Percentiles rank a stretch among this genome's conserved stretches.
These are phyloP conservation scores for Gracilaria gracilis DNA, from an alignment of 23 red algal genomes.

Conservation along the genomic window DNA sequence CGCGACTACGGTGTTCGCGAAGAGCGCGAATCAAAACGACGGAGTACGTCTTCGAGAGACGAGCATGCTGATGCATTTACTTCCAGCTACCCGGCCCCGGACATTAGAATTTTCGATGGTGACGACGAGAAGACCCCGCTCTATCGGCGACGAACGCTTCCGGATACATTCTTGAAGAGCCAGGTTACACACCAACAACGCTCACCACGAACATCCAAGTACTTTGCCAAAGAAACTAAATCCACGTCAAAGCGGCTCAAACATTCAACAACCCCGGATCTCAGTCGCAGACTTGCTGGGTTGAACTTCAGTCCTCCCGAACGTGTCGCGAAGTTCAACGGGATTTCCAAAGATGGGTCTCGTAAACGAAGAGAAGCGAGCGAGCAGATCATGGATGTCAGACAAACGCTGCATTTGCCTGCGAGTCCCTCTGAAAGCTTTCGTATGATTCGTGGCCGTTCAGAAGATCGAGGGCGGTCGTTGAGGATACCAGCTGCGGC, in stretches of 20 bases:
- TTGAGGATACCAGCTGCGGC: neutral
- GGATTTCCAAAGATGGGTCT: neutral
- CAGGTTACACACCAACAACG: slow-evolving; percentile 1
- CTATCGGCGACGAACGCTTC: slow-evolving; percentile 11
- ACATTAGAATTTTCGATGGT: slow-evolving; percentile 34
- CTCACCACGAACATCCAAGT: neutral
- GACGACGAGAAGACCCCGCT: slow-evolving; percentile 29
- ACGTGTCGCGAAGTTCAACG: neutral
- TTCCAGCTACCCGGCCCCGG: neutral
- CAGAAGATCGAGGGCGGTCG: neutral
- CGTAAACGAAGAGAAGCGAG: neutral
- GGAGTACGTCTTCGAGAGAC: neutral
- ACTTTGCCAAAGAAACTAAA: neutral
- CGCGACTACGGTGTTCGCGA: neutral
- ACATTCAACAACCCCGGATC: neutral
- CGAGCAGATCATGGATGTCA: neutral
- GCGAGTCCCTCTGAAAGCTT: neutral
- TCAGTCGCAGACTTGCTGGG: neutral
- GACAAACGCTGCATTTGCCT: neutral
- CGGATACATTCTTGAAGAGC: slow-evolving; percentile 20
- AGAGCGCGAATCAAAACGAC: neutral
- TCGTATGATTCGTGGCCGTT: neutral
- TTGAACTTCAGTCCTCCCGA: neutral
- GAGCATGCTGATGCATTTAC: neutral
- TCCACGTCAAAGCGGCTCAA: neutral